Evolutionary conservation across 2,329 filamentous ascomycete genomes (phyloP).

Genomic region (Trichoderma simmonsii): DNA sequence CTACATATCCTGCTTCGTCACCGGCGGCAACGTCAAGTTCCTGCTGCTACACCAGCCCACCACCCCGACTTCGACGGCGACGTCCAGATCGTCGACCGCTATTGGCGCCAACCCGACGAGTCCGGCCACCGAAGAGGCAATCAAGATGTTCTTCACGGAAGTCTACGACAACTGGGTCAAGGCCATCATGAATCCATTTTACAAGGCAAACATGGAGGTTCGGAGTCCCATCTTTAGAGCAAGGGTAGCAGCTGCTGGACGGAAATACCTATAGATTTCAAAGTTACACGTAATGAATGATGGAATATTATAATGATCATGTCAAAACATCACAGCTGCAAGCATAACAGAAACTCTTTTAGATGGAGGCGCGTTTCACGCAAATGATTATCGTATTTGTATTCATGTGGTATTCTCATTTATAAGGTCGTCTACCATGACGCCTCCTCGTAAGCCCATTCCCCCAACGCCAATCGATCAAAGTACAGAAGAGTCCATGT

Average conservation of each 20-base stretch:
- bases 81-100: conserved; percentile 60
- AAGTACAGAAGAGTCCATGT: conserved; percentile 22
- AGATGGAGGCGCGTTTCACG: not conserved
- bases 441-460: conserved; percentile 35
- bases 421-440: conserved; percentile 34
- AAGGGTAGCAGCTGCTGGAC: conserved; percentile 80
- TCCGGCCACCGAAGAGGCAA: conserved; percentile 90
- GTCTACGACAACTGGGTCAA: conserved; percentile 98
- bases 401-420: conserved; percentile 23
- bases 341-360: not conserved
- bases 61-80: conserved; percentile 38
- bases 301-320: not conserved
- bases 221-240: conserved; percentile 81
- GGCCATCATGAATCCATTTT: conserved; percentile 96
- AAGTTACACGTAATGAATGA: conserved; percentile 2
- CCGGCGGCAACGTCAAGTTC: conserved; percentile 88
- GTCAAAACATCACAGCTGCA: not conserved
- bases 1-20: conserved; percentile 92
- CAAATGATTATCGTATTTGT: conserved; percentile 13
- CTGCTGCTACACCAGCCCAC: conserved; percentile 85
- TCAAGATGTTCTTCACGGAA: conserved; percentile 90
- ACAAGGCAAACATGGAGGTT: conserved; percentile 78
- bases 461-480: conserved; percentile 31
- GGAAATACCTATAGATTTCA: conserved; percentile 75
- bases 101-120: conserved; percentile 82